Evolutionary conservation across 257 asterid genomes (phyloP).

Genomic region (Cinchona pubescens): DNA sequence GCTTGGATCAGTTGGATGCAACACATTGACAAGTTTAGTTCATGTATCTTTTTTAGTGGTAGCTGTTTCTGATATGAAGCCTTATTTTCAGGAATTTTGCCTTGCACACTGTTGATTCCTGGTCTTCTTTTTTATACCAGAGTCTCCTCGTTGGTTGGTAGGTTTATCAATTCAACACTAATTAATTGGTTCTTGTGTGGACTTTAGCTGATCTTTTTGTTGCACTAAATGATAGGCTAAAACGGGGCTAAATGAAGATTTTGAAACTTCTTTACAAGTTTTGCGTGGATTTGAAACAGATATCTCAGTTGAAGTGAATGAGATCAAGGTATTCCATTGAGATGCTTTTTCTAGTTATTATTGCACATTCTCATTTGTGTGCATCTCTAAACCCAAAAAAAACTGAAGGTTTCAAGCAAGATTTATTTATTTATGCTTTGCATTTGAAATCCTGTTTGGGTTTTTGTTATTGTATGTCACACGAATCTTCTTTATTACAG

Average conservation of each 20-base stretch:
- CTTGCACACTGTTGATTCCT: slow-evolving; percentile 82
- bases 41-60: background rate
- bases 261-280: slow-evolving; percentile 84
- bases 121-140: slow-evolving; percentile 91
- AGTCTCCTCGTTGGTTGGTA: slow-evolving; percentile 99
- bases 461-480: slow-evolving; percentile 15
- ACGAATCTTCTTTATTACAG: slow-evolving; percentile 35
- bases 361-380: background rate
- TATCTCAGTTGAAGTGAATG: slow-evolving; percentile 66
- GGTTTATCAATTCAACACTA: slow-evolving; percentile 29
- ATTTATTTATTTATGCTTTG: background rate
- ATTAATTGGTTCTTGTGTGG: slow-evolving; percentile 1
- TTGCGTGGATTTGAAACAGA: slow-evolving; percentile 82
- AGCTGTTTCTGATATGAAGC: background rate
- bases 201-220: slow-evolving; percentile 15
- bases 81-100: slow-evolving; percentile 56
- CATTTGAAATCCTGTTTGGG: background rate
- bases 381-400: no score
- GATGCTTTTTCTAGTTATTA: background rate
- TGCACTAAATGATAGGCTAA: slow-evolving; percentile 51
- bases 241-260: slow-evolving; percentile 69
- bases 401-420: background rate
- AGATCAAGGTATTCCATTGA: slow-evolving; percentile 60
- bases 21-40: background rate
- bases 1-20: background rate